These are phyloP conservation scores for Cadophora luteo-olivacea DNA, from an alignment of 2,329 filamentous ascomycete species.

Conservation along the genomic window DNA sequence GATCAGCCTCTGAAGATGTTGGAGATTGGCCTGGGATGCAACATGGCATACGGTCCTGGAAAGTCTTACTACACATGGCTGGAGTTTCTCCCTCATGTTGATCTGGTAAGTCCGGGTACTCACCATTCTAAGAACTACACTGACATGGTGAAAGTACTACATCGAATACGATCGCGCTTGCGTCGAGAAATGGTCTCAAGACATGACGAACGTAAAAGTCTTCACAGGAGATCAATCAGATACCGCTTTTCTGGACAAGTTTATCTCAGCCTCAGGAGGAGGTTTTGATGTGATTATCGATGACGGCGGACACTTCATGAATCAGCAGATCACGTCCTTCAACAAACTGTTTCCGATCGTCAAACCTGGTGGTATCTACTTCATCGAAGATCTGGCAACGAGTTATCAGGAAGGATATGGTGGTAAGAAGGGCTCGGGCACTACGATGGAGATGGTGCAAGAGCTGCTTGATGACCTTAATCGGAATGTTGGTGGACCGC, in stretches of 20 bases:
- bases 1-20: conserved; percentile 48
- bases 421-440: conserved; percentile 11
- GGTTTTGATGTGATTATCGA: conserved; percentile 52
- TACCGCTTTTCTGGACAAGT: conserved; percentile 45
- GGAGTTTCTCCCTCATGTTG: conserved; percentile 48
- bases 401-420: conserved; percentile 40
- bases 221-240: conserved; percentile 51
- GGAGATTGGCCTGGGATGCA: conserved; percentile 51
- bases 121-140: neutral
- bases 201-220: conserved; percentile 47
- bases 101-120: conserved; percentile 37
- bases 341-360: conserved; percentile 47
- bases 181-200: conserved; percentile 46
- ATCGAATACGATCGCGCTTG: conserved; percentile 50
- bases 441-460: conserved; percentile 23
- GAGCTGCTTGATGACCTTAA: conserved; percentile 25
- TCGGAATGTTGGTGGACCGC: neutral
- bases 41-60: conserved; percentile 48
- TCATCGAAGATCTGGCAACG: conserved; percentile 47
- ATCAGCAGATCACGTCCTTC: conserved; percentile 48
- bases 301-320: conserved; percentile 49
- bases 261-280: conserved; percentile 44
- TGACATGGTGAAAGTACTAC: conserved; percentile 42
- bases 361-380: conserved; percentile 47
- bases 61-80: conserved; percentile 51